Base-by-base conservation (phyloP, 2,329 filamentous ascomycete species). In the Epicoccum nigrum region DNA sequence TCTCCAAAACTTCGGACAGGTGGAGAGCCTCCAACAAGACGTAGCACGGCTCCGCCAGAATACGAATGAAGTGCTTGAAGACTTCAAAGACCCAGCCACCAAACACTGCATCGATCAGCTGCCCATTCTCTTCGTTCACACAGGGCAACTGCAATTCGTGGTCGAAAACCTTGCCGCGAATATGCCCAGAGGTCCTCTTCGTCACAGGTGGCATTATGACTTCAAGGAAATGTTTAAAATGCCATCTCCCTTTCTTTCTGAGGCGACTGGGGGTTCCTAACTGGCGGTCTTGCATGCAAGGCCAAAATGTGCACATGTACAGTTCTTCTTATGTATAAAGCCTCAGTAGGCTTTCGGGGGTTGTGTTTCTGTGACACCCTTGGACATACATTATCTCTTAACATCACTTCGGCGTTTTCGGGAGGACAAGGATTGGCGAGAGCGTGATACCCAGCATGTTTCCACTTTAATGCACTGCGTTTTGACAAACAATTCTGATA, bases 111-210 rank as follows among this genome's bases (percentile, higher is more conserved):
- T 63, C 13, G 38, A 15, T 15, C 16, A 38, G 6, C 39, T 58
- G 8, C 42, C 45, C 5, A 32, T 13, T 0, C 19, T 54, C 1
- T 31, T 60, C 6, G 6, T 47, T 0, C 34, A 51, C 9, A 13
- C 51, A 15, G 25, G 31, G 8, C 45, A 59, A 34, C 4, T 61
- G 6, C 54, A 59, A 15, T 31, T 48, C 16, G 15, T 52, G 9
- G 15, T 55, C 6, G 44, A 60, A 7, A 17, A 25, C n/a, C 20
- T 60, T n/a, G n/a, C n/a, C n/a, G n/a, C n/a, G n/a, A n/a, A n/a
- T n/a, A n/a, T n/a, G n/a, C n/a, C n/a, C n/a, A n/a, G n/a, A n/a
- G n/a, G n/a, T n/a, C n/a, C n/a, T n/a, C 25, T 56, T n/a, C 8
- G 25, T 2, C 7, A 46, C 20, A 13, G 27, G 9, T 51, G 49